Base-by-base conservation (phyloP, 495 filamentous ascomycete genomes). In the Oleoguttula mirabilis region DNA sequence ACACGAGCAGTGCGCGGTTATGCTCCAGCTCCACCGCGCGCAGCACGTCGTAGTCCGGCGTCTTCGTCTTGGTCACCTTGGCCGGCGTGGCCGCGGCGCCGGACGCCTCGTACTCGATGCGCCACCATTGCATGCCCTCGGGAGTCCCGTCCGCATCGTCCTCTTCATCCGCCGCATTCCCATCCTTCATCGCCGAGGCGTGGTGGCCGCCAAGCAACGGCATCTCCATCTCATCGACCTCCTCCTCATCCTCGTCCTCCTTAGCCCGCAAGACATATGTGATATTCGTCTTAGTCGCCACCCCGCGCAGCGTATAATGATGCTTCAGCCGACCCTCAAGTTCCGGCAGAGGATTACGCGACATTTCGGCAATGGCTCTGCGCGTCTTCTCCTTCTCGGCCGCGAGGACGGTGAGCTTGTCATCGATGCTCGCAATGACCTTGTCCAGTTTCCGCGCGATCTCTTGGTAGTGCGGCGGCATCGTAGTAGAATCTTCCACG, bases 241-340 rank as follows among this genome's bases (percentile, higher is more conserved):
- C 21, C 28, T 45, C 43, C 3, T 40, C 36, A 15, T 43, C 36
- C 5, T 37, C 40, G 10, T 37, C 40, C 10, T 39, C 28, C 28
- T 17, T 38, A 8, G 45, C 10, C 15, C 24, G 40, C 8, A 57
- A 40, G 21, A 57, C 31, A 45, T 54, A 57, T 17, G 54, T 54
- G 15, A 50, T 45, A 32, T 43, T 45, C 1, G 47, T 35, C 16
- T 51, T 47, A 3, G 48, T 48, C 28, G 47, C 39, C 12, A 57
- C 51, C 14, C 54, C 54, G 15, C 54, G 51, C 4, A 57, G 51
- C 3, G 40, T 44, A 30, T 52, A 55, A 32, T 32, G 52, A 24
- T 47, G 32, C 16, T 45, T 37, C 2, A 19, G 36, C 20, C 23
- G n/a, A 8, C 28, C 21, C 8, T 36, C 14, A 14, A 43, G 16